A percentile compares a stretch with the other conserved stretches of the same genome.
Evolutionary conservation across 768 basidiomycete species (phyloP).

Genomic region (Amanita brunnescens): DNA sequence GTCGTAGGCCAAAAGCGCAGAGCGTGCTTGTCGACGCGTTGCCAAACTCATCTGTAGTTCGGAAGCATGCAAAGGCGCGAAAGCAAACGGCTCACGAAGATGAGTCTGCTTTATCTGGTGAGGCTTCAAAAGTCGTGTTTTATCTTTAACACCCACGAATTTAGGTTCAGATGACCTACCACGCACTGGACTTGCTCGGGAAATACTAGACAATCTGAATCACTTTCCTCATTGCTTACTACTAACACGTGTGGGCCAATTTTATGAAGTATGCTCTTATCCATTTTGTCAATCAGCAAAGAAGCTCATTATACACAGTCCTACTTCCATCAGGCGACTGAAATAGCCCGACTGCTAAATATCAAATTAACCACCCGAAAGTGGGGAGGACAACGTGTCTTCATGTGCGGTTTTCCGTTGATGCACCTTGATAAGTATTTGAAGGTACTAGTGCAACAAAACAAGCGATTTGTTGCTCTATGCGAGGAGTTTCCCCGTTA

Average conservation of each 20-base stretch:
- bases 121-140: background rate
- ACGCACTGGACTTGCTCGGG: slow-evolving; percentile 40
- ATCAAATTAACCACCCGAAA: slow-evolving; percentile 77
- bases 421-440: slow-evolving; percentile 79
- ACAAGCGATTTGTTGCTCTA: slow-evolving; percentile 82
- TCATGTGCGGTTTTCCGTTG: slow-evolving; percentile 91
- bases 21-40: background rate
- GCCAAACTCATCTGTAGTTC: background rate
- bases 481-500: slow-evolving; percentile 81
- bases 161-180: slow-evolving; percentile 7
- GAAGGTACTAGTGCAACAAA: slow-evolving; percentile 75
- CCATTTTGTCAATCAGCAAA: background rate
- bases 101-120: background rate
- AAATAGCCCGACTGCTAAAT: slow-evolving; percentile 66
- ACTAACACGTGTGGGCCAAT: slow-evolving; percentile 88
- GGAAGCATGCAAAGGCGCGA: background rate
- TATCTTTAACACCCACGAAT: background rate
- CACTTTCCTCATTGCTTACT: slow-evolving; percentile 84
- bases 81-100: background rate
- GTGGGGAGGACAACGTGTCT: slow-evolving; percentile 60
- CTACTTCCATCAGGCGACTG: slow-evolving; percentile 85
- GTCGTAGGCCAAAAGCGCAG: background rate
- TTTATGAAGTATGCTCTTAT: slow-evolving; percentile 69
- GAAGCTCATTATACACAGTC: slow-evolving; percentile 43
- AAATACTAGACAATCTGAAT: slow-evolving; percentile 61